Base-by-base conservation (phyloP, 345 rosid species). In the Bretschneidera sinensis region DNA sequence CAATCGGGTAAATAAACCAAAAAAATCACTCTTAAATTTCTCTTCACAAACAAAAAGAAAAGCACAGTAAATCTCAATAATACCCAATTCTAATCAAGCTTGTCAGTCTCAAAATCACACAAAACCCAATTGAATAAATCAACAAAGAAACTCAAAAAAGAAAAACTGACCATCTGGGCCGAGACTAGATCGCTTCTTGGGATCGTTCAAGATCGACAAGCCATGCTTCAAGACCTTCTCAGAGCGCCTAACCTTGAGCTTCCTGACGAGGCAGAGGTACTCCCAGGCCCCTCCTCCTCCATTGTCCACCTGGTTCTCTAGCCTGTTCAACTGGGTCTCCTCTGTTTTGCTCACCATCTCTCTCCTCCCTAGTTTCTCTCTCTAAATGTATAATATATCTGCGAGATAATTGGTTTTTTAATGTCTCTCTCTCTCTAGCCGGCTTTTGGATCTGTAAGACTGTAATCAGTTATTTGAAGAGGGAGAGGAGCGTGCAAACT, bases 281-380 rank as follows among this genome's bases (percentile, higher is more conserved):
- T 95, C 99, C 97, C 97, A 95, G 15, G 78, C 86, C 1, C 97
- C 99, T 74, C 97, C 97, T 59, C 99, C 99, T 51, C 95, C 96
- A 76, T 91, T 89, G 69, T 95, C 97, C 19, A 88, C 91, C 73
- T 88, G 97, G 71, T 65, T 73, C 81, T 95, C 99, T 54, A 95
- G 79, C 53, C 85, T 73, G 35, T 79, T 80, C 65, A 95, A 60
- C 65, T 86, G 77, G 3, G 72, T 74, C 67, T 88, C 96, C 72
- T 94, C 96, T 63, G 95, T 78, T 74, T 81, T 86, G 62, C 92
- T 91, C 89, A 94, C 97, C 99, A 94, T 92, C 78, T 65, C 74
- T n/a, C n/a, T n/a, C n/a, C n/a, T 57, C 55, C n/a, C n/a, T n/a
- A n/a, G n/a, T n/a, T n/a, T n/a, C n/a, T n/a, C n/a, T n/a, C n/a